Percentiles rank a stretch among this genome's conserved stretches.
Conservation (phyloP, 2,329 filamentous ascomycete genomes). For the Pleurostoma richardsiae region DNA sequence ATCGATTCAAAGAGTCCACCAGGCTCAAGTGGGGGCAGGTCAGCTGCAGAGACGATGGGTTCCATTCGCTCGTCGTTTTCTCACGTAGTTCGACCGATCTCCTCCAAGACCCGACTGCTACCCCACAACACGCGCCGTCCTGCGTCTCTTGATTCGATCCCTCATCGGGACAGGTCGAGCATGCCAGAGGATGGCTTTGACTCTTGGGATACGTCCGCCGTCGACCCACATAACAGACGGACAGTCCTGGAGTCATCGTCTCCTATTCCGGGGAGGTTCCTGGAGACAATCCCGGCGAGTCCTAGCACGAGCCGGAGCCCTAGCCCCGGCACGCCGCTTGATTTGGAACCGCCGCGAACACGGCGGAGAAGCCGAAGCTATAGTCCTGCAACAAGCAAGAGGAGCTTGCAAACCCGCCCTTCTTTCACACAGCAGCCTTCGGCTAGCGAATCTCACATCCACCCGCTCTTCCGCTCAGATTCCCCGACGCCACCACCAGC, state of each 20-base stretch:
- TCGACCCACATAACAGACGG: constrained; percentile 58
- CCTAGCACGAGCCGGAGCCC: constrained; percentile 59
- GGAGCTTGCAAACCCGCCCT: constrained; percentile 21
- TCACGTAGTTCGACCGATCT: constrained; percentile 46
- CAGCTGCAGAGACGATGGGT: constrained; percentile 38
- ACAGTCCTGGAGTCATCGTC: constrained; percentile 46
- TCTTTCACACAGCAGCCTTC: constrained; percentile 27
- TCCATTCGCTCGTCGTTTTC: constrained; percentile 45
- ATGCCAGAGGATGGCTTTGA: constrained; percentile 62
- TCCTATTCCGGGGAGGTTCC: constrained; percentile 40
- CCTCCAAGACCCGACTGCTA: constrained; percentile 52
- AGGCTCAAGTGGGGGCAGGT: constrained; percentile 37
- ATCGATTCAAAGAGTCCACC: constrained; percentile 34
- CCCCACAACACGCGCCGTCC: constrained; percentile 32
- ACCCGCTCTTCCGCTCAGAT: constrained; percentile 72
- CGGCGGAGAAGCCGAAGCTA: constrained; percentile 45
- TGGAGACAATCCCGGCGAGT: constrained; percentile 69
- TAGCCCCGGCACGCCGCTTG: constrained; percentile 57
- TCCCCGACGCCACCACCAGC: constrained; percentile 62
- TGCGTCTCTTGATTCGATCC: constrained; percentile 41
- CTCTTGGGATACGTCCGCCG: constrained; percentile 67
- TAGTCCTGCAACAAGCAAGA: constrained; percentile 33
- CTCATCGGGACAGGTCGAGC: constrained; percentile 24
- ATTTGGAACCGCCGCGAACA: constrained; percentile 45
- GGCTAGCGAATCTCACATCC: constrained; percentile 63